These are phyloP conservation scores for Mortierella alpina DNA, from an alignment of 192 early-diverging fungal genomes.

Conservation along the genomic window DNA sequence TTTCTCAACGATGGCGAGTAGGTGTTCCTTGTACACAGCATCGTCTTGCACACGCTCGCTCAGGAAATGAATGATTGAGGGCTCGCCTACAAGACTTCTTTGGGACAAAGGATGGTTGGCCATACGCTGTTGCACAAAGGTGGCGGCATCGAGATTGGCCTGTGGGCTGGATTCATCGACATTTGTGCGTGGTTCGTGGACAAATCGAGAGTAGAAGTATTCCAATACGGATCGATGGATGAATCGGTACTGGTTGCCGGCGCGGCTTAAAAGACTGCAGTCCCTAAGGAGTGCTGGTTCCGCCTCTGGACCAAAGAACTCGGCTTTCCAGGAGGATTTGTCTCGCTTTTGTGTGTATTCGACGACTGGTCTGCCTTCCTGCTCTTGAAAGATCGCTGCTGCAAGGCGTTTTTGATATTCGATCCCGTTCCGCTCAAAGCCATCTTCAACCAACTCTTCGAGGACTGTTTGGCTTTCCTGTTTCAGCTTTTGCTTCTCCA, in stretches of 20 bases:
- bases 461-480: background rate
- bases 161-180: background rate
- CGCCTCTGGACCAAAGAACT: background rate
- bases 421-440: slow-evolving; percentile 2
- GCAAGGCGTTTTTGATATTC: background rate
- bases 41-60: slow-evolving; percentile 11
- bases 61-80: slow-evolving; percentile 1
- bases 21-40: background rate
- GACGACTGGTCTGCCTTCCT: background rate
- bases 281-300: background rate
- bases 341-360: background rate
- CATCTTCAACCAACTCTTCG: background rate
- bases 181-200: background rate
- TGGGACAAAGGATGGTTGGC: background rate
- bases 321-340: background rate
- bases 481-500: background rate
- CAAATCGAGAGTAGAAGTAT: slow-evolving; percentile 4
- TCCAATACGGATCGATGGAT: slow-evolving; percentile 9
- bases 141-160: background rate
- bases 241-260: background rate
- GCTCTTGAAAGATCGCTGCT: background rate
- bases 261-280: background rate
- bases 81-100: background rate
- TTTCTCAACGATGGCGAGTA: background rate
- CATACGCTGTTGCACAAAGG: background rate